phyloP scores from a whole-genome alignment of 2,329 filamentous ascomycete species.

The Microthyrium microscopicum region DNA sequence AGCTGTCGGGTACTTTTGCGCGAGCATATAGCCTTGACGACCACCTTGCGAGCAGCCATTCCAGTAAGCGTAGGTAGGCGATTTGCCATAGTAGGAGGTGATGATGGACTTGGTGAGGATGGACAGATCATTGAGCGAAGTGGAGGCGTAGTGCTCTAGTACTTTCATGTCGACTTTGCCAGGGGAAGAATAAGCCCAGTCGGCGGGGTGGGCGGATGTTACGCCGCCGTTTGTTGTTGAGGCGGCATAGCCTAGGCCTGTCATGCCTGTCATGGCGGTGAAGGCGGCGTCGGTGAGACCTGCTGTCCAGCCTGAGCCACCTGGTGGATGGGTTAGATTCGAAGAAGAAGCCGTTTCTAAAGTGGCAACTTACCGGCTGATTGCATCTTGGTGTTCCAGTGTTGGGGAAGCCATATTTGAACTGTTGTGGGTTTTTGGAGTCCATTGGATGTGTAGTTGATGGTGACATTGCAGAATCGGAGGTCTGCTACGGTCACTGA shows the following conservation, averaged over 20 bases:
- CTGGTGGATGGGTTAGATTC: conserved; percentile 2
- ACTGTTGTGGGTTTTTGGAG: conserved; percentile 10
- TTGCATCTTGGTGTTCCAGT: conserved; percentile 19
- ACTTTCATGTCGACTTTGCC: conserved; percentile 15
- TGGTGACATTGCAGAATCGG: conserved; percentile 13
- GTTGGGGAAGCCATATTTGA: conserved; percentile 16
- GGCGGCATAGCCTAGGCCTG: conserved; percentile 17
- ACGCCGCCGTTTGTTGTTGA: conserved; percentile 18
- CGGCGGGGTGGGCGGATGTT: neutral
- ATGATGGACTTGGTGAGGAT: conserved; percentile 19
- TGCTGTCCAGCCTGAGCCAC: conserved; percentile 16
- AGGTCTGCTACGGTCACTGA: conserved; percentile 3
- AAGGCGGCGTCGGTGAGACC: conserved; percentile 14
- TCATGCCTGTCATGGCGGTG: conserved; percentile 13
- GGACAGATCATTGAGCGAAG: conserved; percentile 20
- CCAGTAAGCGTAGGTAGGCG: conserved; percentile 20
- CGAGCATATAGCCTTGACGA: conserved; percentile 17
- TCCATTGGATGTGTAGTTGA: conserved; percentile 9
- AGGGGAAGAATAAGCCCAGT: conserved; percentile 11
- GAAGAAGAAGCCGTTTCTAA: neutral
- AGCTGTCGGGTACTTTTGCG: conserved; percentile 15
- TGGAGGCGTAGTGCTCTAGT: conserved; percentile 22
- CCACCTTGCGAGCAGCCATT: conserved; percentile 19
- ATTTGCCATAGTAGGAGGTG: conserved; percentile 18
- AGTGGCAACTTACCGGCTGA: conserved; percentile 10